Percentiles rank a stretch among this genome's conserved stretches.
These are phyloP conservation scores for Marasmius fiardii DNA, from an alignment of 1,284 basidiomycete species.

Conservation along the genomic window DNA sequence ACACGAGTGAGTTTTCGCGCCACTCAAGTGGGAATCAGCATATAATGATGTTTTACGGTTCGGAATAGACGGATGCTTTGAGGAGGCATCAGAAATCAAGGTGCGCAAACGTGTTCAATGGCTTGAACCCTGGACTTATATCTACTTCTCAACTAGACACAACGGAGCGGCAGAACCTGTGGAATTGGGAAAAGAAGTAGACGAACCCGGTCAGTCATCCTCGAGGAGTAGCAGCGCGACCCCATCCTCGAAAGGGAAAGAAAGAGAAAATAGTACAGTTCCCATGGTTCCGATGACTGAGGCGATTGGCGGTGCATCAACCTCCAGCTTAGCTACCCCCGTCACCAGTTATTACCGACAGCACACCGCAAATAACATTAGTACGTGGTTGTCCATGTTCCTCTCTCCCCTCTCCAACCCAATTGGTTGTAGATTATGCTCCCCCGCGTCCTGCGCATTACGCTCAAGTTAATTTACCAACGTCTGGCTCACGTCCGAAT, in stretches of 20 bases:
- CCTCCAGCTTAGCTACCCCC: conserved; percentile 27
- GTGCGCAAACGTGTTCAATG: conserved; percentile 29
- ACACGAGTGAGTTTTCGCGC: conserved; percentile 52
- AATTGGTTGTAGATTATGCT: conserved; percentile 25
- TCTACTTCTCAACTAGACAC: conserved; percentile 38
- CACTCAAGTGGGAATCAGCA: not conserved
- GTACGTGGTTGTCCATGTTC: conserved; percentile 19
- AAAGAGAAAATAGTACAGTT: conserved; percentile 21
- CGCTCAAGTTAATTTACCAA: conserved; percentile 42
- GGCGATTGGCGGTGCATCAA: conserved; percentile 27
- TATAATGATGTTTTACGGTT: conserved; percentile 8
- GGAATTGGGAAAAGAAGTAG: conserved; percentile 33
- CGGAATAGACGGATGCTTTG: conserved; percentile 51
- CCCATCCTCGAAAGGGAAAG: conserved; percentile 43
- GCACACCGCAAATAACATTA: conserved; percentile 39
- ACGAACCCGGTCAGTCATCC: conserved; percentile 34
- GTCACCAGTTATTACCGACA: conserved; percentile 61
- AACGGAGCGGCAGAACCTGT: conserved; percentile 61
- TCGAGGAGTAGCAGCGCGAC: conserved; percentile 51
- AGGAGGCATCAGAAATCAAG: conserved; percentile 65
- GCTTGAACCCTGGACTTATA: conserved; percentile 1
- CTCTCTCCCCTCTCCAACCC: conserved; percentile 10
- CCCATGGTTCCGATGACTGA: conserved; percentile 19
- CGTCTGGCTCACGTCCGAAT: conserved; percentile 47
- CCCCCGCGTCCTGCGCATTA: conserved; percentile 32